These are phyloP conservation scores for Aquilaria yunnanensis DNA, from an alignment of 345 rosid genomes.

Conservation along the genomic window DNA sequence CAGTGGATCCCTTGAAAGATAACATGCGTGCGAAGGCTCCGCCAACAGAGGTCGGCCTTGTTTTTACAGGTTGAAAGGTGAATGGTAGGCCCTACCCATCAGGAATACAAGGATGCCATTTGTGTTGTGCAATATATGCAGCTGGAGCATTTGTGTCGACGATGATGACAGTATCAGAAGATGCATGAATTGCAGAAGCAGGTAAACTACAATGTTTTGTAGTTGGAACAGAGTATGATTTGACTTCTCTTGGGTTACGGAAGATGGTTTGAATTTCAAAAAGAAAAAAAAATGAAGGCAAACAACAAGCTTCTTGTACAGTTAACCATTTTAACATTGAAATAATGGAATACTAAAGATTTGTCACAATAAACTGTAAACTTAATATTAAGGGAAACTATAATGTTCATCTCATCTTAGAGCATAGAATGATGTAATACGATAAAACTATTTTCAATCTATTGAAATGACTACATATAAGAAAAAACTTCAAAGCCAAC, in stretches of 20 bases:
- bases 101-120: constrained; percentile 95
- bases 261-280: constrained; percentile 73
- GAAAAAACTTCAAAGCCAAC: too few relatives aligned
- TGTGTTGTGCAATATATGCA: constrained; percentile 83
- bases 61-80: constrained; percentile 84
- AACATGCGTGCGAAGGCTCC: constrained; percentile 79
- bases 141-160: constrained; percentile 89
- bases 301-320: too few relatives aligned
- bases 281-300: neutral
- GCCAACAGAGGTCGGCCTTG: constrained; percentile 51
- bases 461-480: too few relatives aligned
- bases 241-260: constrained; percentile 81
- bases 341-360: too few relatives aligned
- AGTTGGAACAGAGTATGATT: constrained; percentile 61
- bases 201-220: constrained; percentile 96
- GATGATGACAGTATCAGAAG: constrained; percentile 67
- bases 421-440: too few relatives aligned
- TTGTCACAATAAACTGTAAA: too few relatives aligned
- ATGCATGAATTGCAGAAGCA: constrained; percentile 86
- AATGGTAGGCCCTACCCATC: constrained; percentile 94
- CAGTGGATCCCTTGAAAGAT: constrained; percentile 62
- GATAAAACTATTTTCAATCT: too few relatives aligned
- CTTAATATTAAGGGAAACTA: too few relatives aligned
- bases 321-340: too few relatives aligned
- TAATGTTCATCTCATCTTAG: too few relatives aligned